Base-by-base conservation (phyloP, 176 grass and related monocot genomes). In the Miscanthus lutarioriparius region DNA sequence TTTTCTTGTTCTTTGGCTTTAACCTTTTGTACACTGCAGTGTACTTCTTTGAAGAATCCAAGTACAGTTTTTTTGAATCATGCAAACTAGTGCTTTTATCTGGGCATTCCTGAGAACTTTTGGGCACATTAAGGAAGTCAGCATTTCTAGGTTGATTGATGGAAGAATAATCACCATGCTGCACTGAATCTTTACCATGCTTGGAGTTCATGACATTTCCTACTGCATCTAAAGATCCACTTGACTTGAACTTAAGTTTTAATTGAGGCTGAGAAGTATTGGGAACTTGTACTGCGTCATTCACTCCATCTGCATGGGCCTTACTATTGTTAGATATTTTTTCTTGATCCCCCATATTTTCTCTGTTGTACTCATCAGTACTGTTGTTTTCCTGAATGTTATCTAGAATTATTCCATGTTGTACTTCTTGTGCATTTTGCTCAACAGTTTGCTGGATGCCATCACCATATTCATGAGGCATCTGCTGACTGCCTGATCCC, bases 1-100 rank as follows among this genome's bases (percentile, higher is more conserved):
- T 88, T 70, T 92, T 95, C 83, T 25, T 92, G 45, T 85, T 91
- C 47, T 78, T 91, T 83, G 75, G 51, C 48, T 86, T 95, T 62
- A 81, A 93, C 78, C 96, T 95, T 81, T 47, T 93, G 88, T 98
- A 98, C 26, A 98, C 93, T 73, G 85, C 85, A 83, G 76, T 78
- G 23, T 75, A 86, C 43, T 54, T 79, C 81, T 91, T 93, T 82
- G 83, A 12, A 77, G 88, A 85, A 72, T 89, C 75, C 35, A 76
- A 38, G 26, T 78, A 72, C 63, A 70, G 75, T 56, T 93, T 86
- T 74, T 86, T 82, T 62, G 87, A 90, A 83, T 74, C 77, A 81
- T 75, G 71, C 25, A 84, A 67, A 72, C 8, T 65, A 64, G 30
- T 82, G 44, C 20, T 90, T 85, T 59, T 85, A 81, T 79, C 35